Evolutionary conservation across 345 rosid species (phyloP), one percentile per base, ranked within the genome.

Genomic region (Mallotus nudiflorus): DNA sequence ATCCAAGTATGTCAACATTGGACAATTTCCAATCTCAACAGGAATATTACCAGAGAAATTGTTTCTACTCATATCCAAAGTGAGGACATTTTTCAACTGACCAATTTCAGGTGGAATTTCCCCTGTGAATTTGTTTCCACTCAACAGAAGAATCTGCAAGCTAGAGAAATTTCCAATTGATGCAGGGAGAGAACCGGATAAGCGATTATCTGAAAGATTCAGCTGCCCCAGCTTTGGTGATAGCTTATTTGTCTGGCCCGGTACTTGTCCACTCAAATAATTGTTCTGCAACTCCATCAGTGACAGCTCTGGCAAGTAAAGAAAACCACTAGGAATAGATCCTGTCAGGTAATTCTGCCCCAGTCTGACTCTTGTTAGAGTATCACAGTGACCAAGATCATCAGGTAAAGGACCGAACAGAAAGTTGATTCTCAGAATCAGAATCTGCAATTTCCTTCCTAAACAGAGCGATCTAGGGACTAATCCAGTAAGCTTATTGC

Each of bases 321-420:
- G 75, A 73, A 89, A 80, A 6, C 94, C 84, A 3, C 59, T 56
- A 3, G 94, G 91, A 45, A 89, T 81, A 63, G 80, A 77, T 15
- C 91, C 94, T 25, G 87, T 87, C 71, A 89, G 75, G 73, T 84
- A 89, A 65, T 89, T 89, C 62, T 85, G 84, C 62, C 89, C 94
- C 79, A 89, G 25, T 77, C 94, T 75, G 16, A 87, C 86, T 75
- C 86, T 78, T 48, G 56, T 63, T 19, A 87, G 85, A 27, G 86
- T 82, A 11, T 72, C 70, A 66, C 94, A 89, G 22, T 62, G 62
- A 20, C 94, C 86, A 31, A 89, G 78, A 35, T 77, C 81, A 56
- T 84, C 84, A 0, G 94, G 91, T n/a, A 89, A 67, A 20, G 86
- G 75, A 15, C 94, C 94, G 44, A 87, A 84, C 27, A 89, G 84